A percentile compares a stretch with the other conserved stretches of the same genome.
These are phyloP conservation scores for Penicillium sumatraense DNA, from an alignment of 2,329 filamentous ascomycete genomes.

Conservation along the genomic window DNA sequence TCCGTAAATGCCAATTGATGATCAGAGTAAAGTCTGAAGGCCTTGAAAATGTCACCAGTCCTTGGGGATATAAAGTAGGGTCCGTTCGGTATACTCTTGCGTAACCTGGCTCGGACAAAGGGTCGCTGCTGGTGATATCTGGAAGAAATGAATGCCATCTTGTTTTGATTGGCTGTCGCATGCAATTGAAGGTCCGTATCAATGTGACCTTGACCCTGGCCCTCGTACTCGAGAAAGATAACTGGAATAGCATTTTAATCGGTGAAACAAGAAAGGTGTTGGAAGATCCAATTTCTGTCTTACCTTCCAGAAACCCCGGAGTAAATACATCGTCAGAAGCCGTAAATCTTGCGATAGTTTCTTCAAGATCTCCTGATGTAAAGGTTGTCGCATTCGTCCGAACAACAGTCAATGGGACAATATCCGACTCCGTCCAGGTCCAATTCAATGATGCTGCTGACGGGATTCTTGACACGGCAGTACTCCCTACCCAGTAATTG, in stretches of 20 bases:
- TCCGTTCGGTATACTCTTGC: neutral
- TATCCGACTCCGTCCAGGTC: constrained; percentile 5
- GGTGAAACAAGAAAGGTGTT: neutral
- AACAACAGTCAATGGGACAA: constrained; percentile 14
- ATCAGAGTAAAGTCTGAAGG: constrained; percentile 10
- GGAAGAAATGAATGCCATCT: neutral
- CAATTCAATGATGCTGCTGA: constrained; percentile 1
- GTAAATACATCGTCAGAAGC: constrained; percentile 11
- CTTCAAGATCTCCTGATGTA: neutral
- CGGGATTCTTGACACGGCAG: constrained; percentile 18
- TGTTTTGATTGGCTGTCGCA: neutral
- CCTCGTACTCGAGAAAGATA: constrained; percentile 3
- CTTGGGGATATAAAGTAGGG: neutral
- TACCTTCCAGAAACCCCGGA: constrained; percentile 5
- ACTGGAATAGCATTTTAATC: neutral
- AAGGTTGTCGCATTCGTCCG: constrained; percentile 3
- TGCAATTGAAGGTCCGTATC: neutral
- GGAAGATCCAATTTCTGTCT: neutral
- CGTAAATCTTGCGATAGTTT: neutral
- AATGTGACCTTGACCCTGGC: neutral
- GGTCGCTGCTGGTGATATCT: neutral
- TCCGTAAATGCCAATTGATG: constrained; percentile 5
- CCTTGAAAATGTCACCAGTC: constrained; percentile 7
- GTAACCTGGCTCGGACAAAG: constrained; percentile 2
- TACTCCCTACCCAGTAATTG: constrained; percentile 34